Percentiles rank a stretch among this genome's conserved stretches.
phyloP scores from a whole-genome alignment of 495 filamentous ascomycete species.

The Acidomyces sp. region DNA sequence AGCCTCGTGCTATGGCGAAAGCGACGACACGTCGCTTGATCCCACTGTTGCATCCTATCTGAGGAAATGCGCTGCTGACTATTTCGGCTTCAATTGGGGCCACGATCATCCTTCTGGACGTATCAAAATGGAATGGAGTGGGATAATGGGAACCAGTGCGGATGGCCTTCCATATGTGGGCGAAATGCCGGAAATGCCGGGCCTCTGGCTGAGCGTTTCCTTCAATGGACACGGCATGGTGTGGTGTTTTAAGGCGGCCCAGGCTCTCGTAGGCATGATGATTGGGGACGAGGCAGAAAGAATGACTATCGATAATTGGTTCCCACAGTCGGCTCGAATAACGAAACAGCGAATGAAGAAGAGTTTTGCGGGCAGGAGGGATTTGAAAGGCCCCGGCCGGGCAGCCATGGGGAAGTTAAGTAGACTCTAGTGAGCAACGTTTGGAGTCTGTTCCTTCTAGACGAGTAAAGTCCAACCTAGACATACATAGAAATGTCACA shows the following conservation, averaged over 20 bases:
- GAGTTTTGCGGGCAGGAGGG: conserved; percentile 33
- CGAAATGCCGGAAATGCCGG: conserved; percentile 25
- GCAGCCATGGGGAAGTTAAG: conserved; percentile 6
- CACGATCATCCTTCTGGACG: conserved; percentile 43
- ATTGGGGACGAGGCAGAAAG: conserved; percentile 22
- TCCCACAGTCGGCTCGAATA: conserved; percentile 38
- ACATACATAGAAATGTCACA: no score
- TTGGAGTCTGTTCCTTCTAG: no score
- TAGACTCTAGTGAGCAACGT: conserved; percentile 1
- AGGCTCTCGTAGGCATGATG: conserved; percentile 41
- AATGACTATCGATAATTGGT: conserved; percentile 30
- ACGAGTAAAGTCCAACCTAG: no score
- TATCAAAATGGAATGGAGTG: conserved; percentile 48
- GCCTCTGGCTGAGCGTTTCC: conserved; percentile 37
- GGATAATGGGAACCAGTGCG: conserved; percentile 46
- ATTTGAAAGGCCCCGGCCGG: conserved; percentile 14
- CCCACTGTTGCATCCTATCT: conserved; percentile 41
- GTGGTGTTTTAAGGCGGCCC: conserved; percentile 42
- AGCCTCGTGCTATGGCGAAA: conserved; percentile 35
- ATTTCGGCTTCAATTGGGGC: conserved; percentile 49
- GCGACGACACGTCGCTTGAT: conserved; percentile 47
- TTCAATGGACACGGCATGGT: conserved; percentile 53
- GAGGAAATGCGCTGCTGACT: conserved; percentile 31
- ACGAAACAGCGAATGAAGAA: conserved; percentile 33
- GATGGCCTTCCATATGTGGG: conserved; percentile 46